These are phyloP conservation scores for Excoecaria cochinchinensis DNA, from an alignment of 345 rosid species.

Conservation along the genomic window DNA sequence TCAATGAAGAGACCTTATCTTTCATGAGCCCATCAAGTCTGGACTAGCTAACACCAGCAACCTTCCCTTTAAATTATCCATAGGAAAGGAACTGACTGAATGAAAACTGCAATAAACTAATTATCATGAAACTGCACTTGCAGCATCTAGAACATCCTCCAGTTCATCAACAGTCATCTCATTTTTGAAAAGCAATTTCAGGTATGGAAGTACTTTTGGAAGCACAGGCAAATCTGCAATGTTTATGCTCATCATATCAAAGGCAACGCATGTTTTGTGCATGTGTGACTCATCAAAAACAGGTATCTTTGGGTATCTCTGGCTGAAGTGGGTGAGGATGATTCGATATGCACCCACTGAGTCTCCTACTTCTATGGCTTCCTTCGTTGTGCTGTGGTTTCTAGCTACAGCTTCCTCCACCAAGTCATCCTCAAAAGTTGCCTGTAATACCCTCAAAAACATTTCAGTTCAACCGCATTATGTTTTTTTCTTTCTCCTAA, in stretches of 20 bases:
- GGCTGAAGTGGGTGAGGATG: constrained; percentile 96
- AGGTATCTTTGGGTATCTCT: constrained; percentile 88
- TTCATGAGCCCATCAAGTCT: no score
- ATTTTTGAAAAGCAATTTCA: constrained; percentile 72
- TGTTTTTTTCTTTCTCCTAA: neutral
- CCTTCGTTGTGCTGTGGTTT: constrained; percentile 96
- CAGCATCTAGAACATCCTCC: constrained; percentile 43
- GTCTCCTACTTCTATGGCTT: constrained; percentile 77
- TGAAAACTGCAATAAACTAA: neutral
- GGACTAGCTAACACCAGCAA: neutral
- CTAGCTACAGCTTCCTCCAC: constrained; percentile 80
- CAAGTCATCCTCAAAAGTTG: constrained; percentile 90
- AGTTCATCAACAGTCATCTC: constrained; percentile 66
- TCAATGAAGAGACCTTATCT: no score
- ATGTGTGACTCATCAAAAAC: constrained; percentile 69
- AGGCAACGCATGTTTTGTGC: constrained; percentile 92
- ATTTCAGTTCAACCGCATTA: neutral
- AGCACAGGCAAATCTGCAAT: constrained; percentile 76
- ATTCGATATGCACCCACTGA: constrained; percentile 66
- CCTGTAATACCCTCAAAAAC: constrained; percentile 46
- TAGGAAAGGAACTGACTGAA: neutral
- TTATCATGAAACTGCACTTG: constrained; percentile 21
- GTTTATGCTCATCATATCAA: constrained; percentile 92
- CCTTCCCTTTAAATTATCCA: neutral
- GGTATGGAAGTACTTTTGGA: constrained; percentile 74